Conservation (phyloP, 2,329 filamentous ascomycete species). For the Zasmidium cellare region DNA sequence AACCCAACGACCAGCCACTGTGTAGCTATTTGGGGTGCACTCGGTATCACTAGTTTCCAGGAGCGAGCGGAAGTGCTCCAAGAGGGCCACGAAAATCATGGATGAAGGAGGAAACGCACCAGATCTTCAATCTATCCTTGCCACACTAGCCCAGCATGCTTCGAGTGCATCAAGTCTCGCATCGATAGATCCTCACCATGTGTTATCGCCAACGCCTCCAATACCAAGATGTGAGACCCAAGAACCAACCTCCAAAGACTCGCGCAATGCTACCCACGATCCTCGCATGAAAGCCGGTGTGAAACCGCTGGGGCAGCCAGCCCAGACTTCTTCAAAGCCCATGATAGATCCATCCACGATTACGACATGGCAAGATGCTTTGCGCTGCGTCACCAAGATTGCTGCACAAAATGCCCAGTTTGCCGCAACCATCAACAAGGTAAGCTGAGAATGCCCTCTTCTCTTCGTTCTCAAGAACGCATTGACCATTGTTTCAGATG, state of each 20-base stretch:
- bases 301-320: conserved; percentile 24
- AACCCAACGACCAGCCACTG: too few species aligned
- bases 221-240: background rate
- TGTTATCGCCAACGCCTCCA: too few species aligned
- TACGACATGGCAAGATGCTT: conserved; percentile 48
- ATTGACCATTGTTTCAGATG: conserved; percentile 45
- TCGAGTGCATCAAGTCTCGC: conserved; percentile 2
- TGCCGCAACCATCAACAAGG: conserved; percentile 40
- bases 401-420: conserved; percentile 46
- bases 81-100: background rate
- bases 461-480: conserved; percentile 9
- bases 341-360: conserved; percentile 49
- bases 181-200: conserved; percentile 1
- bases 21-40: too few species aligned
- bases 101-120: conserved; percentile 10
- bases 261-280: conserved; percentile 11
- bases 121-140: conserved; percentile 36
- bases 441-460: conserved; percentile 24
- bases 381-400: conserved; percentile 50
- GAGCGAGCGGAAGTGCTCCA: too few species aligned
- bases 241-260: background rate
- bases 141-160: conserved; percentile 34
- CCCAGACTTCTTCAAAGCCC: conserved; percentile 21
- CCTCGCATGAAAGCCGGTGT: conserved; percentile 16
- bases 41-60: too few species aligned